phyloP scores from a whole-genome alignment of 164 flowering plant species.

The Vitis rupestris region DNA sequence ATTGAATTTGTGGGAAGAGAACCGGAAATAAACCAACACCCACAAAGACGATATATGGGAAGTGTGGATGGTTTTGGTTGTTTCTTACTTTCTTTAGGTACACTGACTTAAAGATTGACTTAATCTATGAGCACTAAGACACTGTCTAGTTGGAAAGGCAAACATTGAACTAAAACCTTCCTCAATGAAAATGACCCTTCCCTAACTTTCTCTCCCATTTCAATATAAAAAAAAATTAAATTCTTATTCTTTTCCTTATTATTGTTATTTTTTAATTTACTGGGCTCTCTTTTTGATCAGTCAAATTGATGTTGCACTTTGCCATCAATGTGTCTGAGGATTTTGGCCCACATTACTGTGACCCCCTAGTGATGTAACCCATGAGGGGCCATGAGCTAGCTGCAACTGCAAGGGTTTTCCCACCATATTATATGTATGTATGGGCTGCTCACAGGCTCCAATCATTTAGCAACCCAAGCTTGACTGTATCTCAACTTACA shows the following conservation, averaged over 20 bases:
- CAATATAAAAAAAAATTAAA: neutral
- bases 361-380: neutral
- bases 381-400: neutral
- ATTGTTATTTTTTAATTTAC: neutral
- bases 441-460: too few relatives aligned
- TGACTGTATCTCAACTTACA: too few relatives aligned
- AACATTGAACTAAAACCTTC: neutral
- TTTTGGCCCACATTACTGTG: neutral
- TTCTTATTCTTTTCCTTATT: too few relatives aligned
- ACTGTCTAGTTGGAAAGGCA: constrained; percentile 14
- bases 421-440: too few relatives aligned
- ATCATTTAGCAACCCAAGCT: too few relatives aligned
- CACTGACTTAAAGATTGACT: neutral
- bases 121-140: constrained; percentile 8
- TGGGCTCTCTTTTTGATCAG: constrained; percentile 4
- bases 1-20: too few relatives aligned
- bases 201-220: constrained; percentile 20
- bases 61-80: too few relatives aligned
- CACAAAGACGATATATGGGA: too few relatives aligned
- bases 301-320: constrained; percentile 7
- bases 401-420: too few relatives aligned
- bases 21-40: too few relatives aligned
- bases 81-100: too few relatives aligned
- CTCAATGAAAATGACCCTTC: constrained; percentile 22
- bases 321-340: neutral